Evolutionary conservation across 495 filamentous ascomycete genomes (phyloP), one percentile per base, ranked within the genome.

Genomic region (Parathielavia appendiculata): DNA sequence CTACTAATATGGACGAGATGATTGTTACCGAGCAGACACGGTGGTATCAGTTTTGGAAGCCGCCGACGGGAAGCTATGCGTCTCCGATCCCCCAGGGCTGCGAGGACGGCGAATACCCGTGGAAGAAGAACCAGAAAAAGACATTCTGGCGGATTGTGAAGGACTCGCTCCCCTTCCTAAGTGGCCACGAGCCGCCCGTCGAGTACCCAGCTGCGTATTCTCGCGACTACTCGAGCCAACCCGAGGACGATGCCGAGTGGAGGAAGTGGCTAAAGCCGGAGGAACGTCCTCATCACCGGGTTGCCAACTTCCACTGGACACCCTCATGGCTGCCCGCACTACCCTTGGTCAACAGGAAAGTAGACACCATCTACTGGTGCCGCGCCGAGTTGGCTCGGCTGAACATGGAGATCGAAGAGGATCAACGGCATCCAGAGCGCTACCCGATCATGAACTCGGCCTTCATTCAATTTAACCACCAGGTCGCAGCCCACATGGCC

Each of bases 391-490:
- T 98, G 17, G 92, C 95, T 41, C 85, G 87, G 19, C 76, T 97
- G 26, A 98, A 97, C 64, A 54, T 92, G 52, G 95, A 97, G 72
- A 96, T 98, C 53, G 92, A 97, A 68, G 74, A 86, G 35, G 95
- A 97, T 64, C 95, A 98, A 66, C 77, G 86, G 62, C 79, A 91
- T 35, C 89, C 88, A 0, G 92, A 97, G 63, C 84, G 84, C 32
- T 98, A 88, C 59, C 95, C 93, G 2, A 75, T 92, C 54, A 96
- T 98, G 92, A 97, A 91, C 65, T 96, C 95, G 13, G 93, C 93
- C 14, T 98, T 98, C 66, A 91, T 98, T 54, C 93, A 98, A 69
- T 98, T 98, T 80, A 96, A 97, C 64, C 89, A 96, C 65, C 93
- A 98, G 72, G 90, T 96, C 6, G 91, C 92, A 9, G 93, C 93